Percentiles rank a stretch among this genome's conserved stretches.
phyloP scores from a whole-genome alignment of 2,329 filamentous ascomycete species.

The Bipolaris bicolor region DNA sequence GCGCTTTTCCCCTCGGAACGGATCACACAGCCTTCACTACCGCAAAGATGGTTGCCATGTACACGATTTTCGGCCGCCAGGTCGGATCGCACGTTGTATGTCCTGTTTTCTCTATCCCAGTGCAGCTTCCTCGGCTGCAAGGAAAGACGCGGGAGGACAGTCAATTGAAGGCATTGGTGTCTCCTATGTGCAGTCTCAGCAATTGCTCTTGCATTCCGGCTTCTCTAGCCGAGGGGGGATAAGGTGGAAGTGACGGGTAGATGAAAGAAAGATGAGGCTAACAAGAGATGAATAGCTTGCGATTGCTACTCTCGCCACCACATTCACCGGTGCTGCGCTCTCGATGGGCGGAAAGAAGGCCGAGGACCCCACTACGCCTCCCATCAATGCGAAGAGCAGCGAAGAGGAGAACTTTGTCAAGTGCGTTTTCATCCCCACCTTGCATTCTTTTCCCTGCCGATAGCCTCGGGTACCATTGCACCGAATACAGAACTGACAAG shows the following conservation, averaged over 20 bases:
- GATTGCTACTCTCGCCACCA: conserved; percentile 58
- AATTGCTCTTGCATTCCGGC: no score
- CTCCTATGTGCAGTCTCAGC: no score
- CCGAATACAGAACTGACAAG: conserved; percentile 11
- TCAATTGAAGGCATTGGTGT: no score
- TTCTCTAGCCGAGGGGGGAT: no score
- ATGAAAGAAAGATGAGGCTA: no score
- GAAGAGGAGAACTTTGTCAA: conserved; percentile 73
- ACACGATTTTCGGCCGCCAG: conserved; percentile 59
- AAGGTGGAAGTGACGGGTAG: no score
- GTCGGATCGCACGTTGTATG: conserved; percentile 62
- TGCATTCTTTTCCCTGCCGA: not conserved
- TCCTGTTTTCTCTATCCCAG: conserved; percentile 18
- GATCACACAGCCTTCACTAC: conserved; percentile 21
- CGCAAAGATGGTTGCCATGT: conserved; percentile 59
- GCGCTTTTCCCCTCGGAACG: conserved; percentile 15
- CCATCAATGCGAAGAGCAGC: conserved; percentile 69
- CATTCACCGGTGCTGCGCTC: conserved; percentile 45
- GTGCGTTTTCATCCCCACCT: conserved; percentile 52
- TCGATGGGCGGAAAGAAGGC: conserved; percentile 52
- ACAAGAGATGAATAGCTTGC: conserved; percentile 58
- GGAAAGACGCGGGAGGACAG: no score
- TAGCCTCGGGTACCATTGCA: not conserved
- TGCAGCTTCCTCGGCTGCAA: no score
- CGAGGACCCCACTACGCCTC: conserved; percentile 52